These are phyloP conservation scores for Penicillium pancosmium DNA, from an alignment of 495 filamentous ascomycete species.

Conservation along the genomic window DNA sequence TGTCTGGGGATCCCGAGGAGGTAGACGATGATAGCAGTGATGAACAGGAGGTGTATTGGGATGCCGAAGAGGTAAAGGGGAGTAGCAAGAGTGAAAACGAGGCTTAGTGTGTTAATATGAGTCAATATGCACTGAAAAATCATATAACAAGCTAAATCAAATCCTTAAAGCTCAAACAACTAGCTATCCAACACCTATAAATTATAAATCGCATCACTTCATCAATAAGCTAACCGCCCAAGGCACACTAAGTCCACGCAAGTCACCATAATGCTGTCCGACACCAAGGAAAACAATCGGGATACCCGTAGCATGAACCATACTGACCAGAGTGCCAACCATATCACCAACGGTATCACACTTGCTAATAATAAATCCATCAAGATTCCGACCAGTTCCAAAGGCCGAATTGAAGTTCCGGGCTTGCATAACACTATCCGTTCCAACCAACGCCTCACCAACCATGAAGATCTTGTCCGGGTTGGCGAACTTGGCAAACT, in stretches of 20 bases:
- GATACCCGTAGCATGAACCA: constrained; percentile 96
- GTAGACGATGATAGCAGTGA: no score
- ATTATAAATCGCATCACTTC: constrained; percentile 38
- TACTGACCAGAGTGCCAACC: constrained; percentile 94
- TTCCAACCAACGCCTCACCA: constrained; percentile 93
- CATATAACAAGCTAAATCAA: no score
- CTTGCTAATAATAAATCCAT: constrained; percentile 98
- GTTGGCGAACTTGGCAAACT: constrained; percentile 92
- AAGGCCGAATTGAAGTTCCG: constrained; percentile 94
- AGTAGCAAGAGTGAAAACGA: no score
- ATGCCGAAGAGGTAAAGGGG: no score
- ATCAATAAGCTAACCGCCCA: constrained; percentile 87
- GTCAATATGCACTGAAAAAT: no score
- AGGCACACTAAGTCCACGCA: constrained; percentile 88
- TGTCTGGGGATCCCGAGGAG: no score
- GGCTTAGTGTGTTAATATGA: no score
- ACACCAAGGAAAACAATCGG: constrained; percentile 93
- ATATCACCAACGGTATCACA: constrained; percentile 99
- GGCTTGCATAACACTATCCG: constrained; percentile 91
- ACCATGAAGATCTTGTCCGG: constrained; percentile 99
- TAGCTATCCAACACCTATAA: no score
- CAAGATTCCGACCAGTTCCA: constrained; percentile 74
- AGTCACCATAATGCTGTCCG: constrained; percentile 95
- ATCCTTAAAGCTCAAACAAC: no score
- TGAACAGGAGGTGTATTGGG: no score